Evolutionary conservation across 2,329 filamentous ascomycete genomes (phyloP), one percentile per base, ranked within the genome.

Genomic region (Aspergillus neotritici): DNA sequence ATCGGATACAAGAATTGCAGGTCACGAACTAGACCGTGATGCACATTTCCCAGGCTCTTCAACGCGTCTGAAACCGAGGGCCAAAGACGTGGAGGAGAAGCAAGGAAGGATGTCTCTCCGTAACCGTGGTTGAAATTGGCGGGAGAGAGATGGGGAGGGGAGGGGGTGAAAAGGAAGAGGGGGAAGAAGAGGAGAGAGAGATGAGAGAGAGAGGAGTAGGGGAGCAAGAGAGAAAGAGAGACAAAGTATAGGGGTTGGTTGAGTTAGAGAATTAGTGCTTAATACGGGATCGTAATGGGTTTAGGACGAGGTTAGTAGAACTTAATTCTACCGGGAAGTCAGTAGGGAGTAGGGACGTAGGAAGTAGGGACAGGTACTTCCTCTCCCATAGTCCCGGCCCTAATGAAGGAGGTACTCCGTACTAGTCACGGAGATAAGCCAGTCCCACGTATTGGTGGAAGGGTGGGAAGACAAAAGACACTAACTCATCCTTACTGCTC

Each of bases 141-240:
- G 31, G 33, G 40, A 46, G 15, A 13, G 45, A 31, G 32, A 36
- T 33, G 35, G 68, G 53, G 71, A 69, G 71, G 72, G 70, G 67
- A 68, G 68, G 71, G 74, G 75, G 75, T 73, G 68, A 73, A 68
- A 72, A 65, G 65, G 68, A 70, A 60, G 54, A 58, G 64, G 64
- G 62, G 68, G 70, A 71, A 69, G 67, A 69, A 67, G 71, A 76
- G 75, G 76, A 72, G 65, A 66, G 69, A 69, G 60, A 52, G 58
- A 61, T 50, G 60, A 61, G 60, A 61, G 58, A 55, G 65, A 66
- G 66, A 69, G 64, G 40, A 35, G 40, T n/a, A 41, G 37, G 43
- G 36, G 38, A 17, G 40, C 34, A 28, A 40, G 34, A 37, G 37
- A 32, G 37, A 45, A 42, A 34, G 44, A 41, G 41, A 47, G 47